Conservation (phyloP, 768 basidiomycete genomes). For the Tricholoma bakamatsutake region DNA sequence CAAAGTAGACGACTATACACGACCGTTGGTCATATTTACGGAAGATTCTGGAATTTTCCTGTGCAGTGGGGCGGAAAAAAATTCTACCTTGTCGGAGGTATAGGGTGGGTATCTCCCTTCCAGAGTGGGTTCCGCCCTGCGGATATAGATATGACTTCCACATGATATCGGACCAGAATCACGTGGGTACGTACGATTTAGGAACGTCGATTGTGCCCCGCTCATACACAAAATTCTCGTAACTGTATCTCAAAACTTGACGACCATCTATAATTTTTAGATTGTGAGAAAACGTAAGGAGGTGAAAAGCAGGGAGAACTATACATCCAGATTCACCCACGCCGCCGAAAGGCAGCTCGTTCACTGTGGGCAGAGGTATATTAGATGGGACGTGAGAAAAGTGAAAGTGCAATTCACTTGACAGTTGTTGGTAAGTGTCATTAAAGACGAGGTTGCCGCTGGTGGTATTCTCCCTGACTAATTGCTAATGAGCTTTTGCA, state of each 20-base stretch:
- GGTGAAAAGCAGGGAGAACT: constrained; percentile 15
- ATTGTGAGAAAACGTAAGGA: neutral
- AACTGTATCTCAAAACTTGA: constrained; percentile 47
- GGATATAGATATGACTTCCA: neutral
- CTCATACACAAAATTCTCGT: constrained; percentile 47
- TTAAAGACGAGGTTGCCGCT: constrained; percentile 57
- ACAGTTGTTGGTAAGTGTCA: constrained; percentile 52
- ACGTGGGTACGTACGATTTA: constrained; percentile 32
- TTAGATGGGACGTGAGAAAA: neutral
- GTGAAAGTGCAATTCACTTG: constrained; percentile 24
- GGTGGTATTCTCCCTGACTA: constrained; percentile 49
- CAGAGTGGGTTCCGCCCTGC: constrained; percentile 36
- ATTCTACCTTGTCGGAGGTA: constrained; percentile 28
- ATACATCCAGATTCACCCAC: constrained; percentile 62
- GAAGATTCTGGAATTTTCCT: constrained; percentile 18
- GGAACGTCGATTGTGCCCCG: constrained; percentile 47
- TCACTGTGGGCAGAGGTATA: constrained; percentile 10
- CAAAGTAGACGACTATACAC: neutral
- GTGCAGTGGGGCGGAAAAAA: constrained; percentile 20
- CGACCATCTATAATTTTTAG: constrained; percentile 39
- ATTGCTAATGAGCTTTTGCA: neutral
- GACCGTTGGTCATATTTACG: neutral
- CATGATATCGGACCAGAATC: neutral
- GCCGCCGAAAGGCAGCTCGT: constrained; percentile 44
- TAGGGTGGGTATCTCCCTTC: constrained; percentile 48